A percentile compares a stretch with the other conserved stretches of the same genome.
Conservation (phyloP, 768 basidiomycete genomes). For the Rhizopogon salebrosus region DNA sequence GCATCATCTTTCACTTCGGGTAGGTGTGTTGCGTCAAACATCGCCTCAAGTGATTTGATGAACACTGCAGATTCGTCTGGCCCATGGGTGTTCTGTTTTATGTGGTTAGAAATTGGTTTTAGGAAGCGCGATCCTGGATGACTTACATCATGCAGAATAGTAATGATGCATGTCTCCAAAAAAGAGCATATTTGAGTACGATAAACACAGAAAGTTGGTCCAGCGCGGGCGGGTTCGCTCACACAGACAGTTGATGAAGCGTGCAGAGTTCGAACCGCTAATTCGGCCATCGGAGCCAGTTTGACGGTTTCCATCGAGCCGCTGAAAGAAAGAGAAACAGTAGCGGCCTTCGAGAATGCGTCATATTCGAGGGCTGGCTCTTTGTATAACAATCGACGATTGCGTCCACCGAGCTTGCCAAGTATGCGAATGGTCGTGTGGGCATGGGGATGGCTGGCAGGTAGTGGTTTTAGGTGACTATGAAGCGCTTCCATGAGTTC, state of each 20-base stretch:
- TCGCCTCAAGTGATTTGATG: slow-evolving; percentile 60
- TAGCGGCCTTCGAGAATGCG: slow-evolving; percentile 65
- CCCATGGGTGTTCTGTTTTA: slow-evolving; percentile 56
- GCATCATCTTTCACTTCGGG: slow-evolving; percentile 68
- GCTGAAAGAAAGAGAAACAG: slow-evolving; percentile 67
- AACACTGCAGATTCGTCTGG: slow-evolving; percentile 77
- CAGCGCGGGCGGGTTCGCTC: too few relatives aligned
- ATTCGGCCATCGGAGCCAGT: slow-evolving; percentile 54
- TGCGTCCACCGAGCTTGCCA: slow-evolving; percentile 93
- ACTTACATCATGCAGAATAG: slow-evolving; percentile 71
- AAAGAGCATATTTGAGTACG: slow-evolving; percentile 59
- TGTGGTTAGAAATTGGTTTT: not conserved
- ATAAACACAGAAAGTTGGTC: too few relatives aligned
- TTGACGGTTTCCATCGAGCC: slow-evolving; percentile 61
- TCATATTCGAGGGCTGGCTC: slow-evolving; percentile 73
- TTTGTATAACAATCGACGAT: slow-evolving; percentile 78
- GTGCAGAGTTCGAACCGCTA: slow-evolving; percentile 64
- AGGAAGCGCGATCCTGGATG: not conserved
- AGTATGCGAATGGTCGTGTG: slow-evolving; percentile 95
- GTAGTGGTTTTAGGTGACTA: slow-evolving; percentile 84
- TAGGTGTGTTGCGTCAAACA: slow-evolving; percentile 72
- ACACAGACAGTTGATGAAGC: too few relatives aligned
- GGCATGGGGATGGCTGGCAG: slow-evolving; percentile 82
- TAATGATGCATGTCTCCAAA: slow-evolving; percentile 66
- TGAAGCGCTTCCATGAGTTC: slow-evolving; percentile 95